phyloP scores from a whole-genome alignment of 1,284 basidiomycete species.

The Inonotus obliquus region DNA sequence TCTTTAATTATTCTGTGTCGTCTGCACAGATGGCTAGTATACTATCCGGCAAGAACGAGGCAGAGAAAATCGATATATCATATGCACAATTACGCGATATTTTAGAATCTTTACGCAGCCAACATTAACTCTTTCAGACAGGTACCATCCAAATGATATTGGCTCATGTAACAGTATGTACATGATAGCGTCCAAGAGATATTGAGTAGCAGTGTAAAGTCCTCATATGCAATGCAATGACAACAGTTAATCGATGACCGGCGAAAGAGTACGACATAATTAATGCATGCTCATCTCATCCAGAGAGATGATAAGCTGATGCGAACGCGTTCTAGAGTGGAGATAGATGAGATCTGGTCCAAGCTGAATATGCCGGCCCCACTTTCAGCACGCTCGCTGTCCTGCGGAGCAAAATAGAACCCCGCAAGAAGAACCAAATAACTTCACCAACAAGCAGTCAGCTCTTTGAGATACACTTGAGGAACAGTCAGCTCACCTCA shows the following conservation, averaged over 20 bases:
- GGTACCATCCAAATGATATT: neutral
- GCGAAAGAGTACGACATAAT: neutral
- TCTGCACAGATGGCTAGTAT: constrained; percentile 38
- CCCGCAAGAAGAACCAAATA: constrained; percentile 57
- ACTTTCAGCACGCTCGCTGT: constrained; percentile 24
- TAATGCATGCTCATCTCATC: neutral
- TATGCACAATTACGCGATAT: constrained; percentile 43
- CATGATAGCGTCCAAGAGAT: neutral
- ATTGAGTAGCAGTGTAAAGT: neutral
- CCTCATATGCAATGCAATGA: neutral
- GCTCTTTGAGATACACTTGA: neutral
- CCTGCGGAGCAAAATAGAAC: constrained; percentile 53
- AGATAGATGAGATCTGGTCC: neutral
- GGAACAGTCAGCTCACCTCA: constrained; percentile 54
- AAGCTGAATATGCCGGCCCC: constrained; percentile 1
- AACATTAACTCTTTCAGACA: constrained; percentile 44
- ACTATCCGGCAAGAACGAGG: constrained; percentile 48
- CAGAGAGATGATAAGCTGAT: constrained; percentile 5
- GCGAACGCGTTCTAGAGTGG: neutral
- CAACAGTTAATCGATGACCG: neutral
- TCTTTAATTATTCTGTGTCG: constrained; percentile 40
- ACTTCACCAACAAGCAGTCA: constrained; percentile 28
- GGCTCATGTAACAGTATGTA: neutral
- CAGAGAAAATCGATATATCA: constrained; percentile 46
- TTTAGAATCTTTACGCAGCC: constrained; percentile 55